Conservation (phyloP, 345 rosid species). For the Tarenaya hassleriana region DNA sequence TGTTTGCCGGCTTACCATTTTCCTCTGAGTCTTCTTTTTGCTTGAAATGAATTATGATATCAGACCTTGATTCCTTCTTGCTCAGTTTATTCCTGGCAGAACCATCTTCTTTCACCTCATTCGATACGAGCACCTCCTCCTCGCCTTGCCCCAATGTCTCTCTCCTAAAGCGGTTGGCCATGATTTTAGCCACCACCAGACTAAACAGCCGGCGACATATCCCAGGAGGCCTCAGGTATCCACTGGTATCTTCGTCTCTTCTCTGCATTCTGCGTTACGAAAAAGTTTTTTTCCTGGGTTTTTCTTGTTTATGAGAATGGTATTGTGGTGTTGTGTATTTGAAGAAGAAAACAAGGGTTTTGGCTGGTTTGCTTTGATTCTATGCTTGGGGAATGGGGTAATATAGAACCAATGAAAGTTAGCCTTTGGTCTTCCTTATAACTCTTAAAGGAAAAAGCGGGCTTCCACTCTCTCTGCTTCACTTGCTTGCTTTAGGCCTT, state of each 20-base stretch:
- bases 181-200: conserved; percentile 22
- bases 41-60: conserved; percentile 27
- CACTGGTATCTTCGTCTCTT: conserved; percentile 13
- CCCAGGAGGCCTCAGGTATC: conserved; percentile 15
- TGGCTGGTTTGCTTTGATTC: conserved; percentile 22
- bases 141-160: too few species aligned
- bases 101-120: conserved; percentile 16
- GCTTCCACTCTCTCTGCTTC: too few species aligned
- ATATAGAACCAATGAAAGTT: too few species aligned
- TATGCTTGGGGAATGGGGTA: conserved; percentile 21
- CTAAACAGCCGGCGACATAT: conserved; percentile 25
- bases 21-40: conserved; percentile 27
- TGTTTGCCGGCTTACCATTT: too few species aligned
- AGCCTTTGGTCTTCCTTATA: too few species aligned
- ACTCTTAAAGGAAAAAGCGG: too few species aligned
- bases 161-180: too few species aligned
- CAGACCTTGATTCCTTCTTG: conserved; percentile 25
- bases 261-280: conserved; percentile 23
- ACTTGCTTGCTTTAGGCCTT: too few species aligned
- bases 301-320: conserved; percentile 13
- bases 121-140: conserved; percentile 11
- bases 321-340: conserved; percentile 14
- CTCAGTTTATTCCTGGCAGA: too few species aligned
- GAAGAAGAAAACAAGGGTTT: conserved; percentile 16
- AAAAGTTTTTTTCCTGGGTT: too few species aligned